A percentile compares a stretch with the other conserved stretches of the same genome.
phyloP scores from a whole-genome alignment of 192 early-diverging fungal species.

The Podila minutissima region DNA sequence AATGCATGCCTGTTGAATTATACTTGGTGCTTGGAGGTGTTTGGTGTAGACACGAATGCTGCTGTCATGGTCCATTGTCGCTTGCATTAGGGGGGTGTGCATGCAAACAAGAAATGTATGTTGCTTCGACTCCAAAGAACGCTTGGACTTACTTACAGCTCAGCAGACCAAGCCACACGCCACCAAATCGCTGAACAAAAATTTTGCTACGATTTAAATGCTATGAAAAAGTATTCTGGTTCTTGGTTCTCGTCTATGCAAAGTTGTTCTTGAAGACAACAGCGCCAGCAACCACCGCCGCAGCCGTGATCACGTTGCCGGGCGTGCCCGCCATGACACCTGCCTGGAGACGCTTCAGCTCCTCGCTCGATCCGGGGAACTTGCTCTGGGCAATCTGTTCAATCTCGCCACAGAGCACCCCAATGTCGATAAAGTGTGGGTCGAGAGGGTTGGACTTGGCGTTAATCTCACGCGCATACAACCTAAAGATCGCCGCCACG shows the following conservation, averaged over 20 bases:
- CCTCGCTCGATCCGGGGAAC: constrained; percentile 36
- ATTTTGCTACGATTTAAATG: too few species aligned
- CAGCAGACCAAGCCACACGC: constrained; percentile 5
- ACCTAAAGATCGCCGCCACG: constrained; percentile 72
- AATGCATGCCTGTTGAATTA: constrained; percentile 39
- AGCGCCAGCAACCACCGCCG: constrained; percentile 36
- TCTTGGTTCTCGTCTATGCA: constrained; percentile 1
- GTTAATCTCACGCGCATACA: constrained; percentile 70
- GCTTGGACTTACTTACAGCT: background rate
- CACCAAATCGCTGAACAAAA: too few species aligned
- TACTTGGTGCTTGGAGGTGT: constrained; percentile 31
- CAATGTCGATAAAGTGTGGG: constrained; percentile 73
- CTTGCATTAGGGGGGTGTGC: background rate
- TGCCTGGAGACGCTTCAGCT: constrained; percentile 31
- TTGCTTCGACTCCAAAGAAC: background rate
- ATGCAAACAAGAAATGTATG: background rate
- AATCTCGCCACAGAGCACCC: constrained; percentile 58
- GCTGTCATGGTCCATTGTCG: background rate
- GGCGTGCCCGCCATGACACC: constrained; percentile 41
- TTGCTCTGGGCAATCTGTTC: constrained; percentile 34
- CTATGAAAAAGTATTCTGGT: too few species aligned
- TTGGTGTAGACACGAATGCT: constrained; percentile 27
- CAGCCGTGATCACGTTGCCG: constrained; percentile 24
- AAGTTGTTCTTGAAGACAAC: constrained; percentile 28
- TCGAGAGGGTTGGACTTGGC: constrained; percentile 67